phyloP scores from a whole-genome alignment of 1,284 basidiomycete species.

The Sanghuangporus baumii region DNA sequence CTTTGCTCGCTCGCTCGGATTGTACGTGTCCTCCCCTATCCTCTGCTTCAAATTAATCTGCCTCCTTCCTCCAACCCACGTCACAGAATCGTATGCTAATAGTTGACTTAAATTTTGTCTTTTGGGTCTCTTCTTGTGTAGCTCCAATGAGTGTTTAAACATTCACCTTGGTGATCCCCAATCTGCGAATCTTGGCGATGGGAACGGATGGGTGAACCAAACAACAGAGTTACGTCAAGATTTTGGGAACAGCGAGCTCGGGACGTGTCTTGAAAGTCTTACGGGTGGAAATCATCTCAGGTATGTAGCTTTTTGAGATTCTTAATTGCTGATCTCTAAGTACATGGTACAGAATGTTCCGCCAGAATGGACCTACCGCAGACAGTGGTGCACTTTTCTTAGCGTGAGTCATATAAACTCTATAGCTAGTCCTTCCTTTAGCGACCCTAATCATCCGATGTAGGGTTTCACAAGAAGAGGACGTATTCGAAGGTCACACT shows the following conservation, averaged over 20 bases:
- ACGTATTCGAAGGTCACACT: constrained; percentile 39
- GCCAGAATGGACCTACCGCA: constrained; percentile 61
- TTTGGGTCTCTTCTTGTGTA: constrained; percentile 21
- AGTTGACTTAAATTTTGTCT: neutral
- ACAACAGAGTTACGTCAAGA: constrained; percentile 63
- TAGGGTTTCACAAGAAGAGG: constrained; percentile 61
- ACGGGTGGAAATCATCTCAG: constrained; percentile 64
- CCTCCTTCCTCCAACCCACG: neutral
- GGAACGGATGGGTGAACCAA: constrained; percentile 30
- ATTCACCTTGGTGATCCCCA: constrained; percentile 60
- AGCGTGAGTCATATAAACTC: constrained; percentile 38
- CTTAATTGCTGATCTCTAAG: neutral
- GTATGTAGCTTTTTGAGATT: neutral
- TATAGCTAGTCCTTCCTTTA: neutral
- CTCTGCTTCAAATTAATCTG: neutral
- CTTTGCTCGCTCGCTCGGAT: constrained; percentile 60
- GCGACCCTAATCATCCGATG: neutral
- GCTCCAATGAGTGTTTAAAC: constrained; percentile 68
- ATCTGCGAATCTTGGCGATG: constrained; percentile 24
- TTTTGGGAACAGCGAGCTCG: constrained; percentile 49
- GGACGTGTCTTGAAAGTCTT: constrained; percentile 58
- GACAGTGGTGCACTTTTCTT: constrained; percentile 64
- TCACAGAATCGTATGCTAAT: neutral
- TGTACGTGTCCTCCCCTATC: constrained; percentile 33
- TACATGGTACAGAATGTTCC: constrained; percentile 51